A percentile compares a stretch with the other conserved stretches of the same genome.
phyloP scores from a whole-genome alignment of 164 flowering plant species.

The Vitis vinifera region ASM3070453v1 NC_081813.1:2903501-2904000 shows the following conservation, averaged over 20 bases:
- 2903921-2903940: neutral
- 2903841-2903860: neutral
- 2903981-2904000: no score
- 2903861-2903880: neutral
- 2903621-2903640: conserved; percentile 25
- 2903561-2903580: neutral
- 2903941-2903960: no score
- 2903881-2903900: neutral
- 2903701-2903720: conserved; percentile 26
- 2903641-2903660: conserved; percentile 31
- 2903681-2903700: conserved; percentile 16
- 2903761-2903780: conserved; percentile 38
- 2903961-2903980: no score
- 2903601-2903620: neutral
- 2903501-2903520: no score
- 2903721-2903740: conserved; percentile 7
- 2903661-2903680: conserved; percentile 44
- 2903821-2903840: neutral
- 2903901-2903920: conserved; percentile 5
- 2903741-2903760: conserved; percentile 18
- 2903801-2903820: neutral
- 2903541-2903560: no score
- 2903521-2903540: no score
- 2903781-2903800: conserved; percentile 39
- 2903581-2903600: neutral